These are phyloP conservation scores for Amniculicola lignicola DNA, from an alignment of 495 filamentous ascomycete genomes.

Conservation along the genomic window DNA sequence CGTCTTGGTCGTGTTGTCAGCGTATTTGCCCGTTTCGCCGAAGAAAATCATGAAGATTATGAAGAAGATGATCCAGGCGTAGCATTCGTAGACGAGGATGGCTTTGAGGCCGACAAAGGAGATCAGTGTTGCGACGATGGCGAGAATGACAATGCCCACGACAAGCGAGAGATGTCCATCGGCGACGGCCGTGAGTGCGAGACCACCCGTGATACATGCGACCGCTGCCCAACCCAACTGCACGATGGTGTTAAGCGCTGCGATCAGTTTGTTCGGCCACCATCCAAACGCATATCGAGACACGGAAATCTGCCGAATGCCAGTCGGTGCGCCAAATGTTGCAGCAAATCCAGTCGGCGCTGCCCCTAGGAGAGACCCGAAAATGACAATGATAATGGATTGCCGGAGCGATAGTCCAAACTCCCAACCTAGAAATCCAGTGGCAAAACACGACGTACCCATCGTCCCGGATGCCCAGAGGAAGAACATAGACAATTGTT, in stretches of 20 bases:
- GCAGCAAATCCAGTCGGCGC: conserved; percentile 49
- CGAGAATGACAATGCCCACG: conserved; percentile 50
- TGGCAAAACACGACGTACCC: not conserved
- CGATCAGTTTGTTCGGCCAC: conserved; percentile 23
- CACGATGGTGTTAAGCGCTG: conserved; percentile 21
- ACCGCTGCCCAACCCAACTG: conserved; percentile 21
- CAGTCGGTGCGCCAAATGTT: conserved; percentile 53
- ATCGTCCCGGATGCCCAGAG: not conserved
- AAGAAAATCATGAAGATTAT: conserved; percentile 14
- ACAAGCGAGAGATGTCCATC: conserved; percentile 46
- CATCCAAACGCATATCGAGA: conserved; percentile 23
- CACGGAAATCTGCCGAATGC: conserved; percentile 43
- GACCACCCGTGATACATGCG: conserved; percentile 20
- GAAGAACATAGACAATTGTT: not conserved
- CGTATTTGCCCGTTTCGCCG: conserved; percentile 17
- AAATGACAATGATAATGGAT: conserved; percentile 51
- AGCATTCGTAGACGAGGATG: conserved; percentile 44
- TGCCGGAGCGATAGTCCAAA: conserved; percentile 51
- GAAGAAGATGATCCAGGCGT: conserved; percentile 33
- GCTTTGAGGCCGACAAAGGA: conserved; percentile 44
- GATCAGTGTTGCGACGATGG: conserved; percentile 45
- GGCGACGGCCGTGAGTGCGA: conserved; percentile 48
- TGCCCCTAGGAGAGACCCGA: conserved; percentile 49
- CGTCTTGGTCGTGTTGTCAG: conserved; percentile 1
- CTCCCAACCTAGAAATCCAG: conserved; percentile 43